Conservation (phyloP, 2,329 filamentous ascomycete species). For the Aspergillus ruber region DNA sequence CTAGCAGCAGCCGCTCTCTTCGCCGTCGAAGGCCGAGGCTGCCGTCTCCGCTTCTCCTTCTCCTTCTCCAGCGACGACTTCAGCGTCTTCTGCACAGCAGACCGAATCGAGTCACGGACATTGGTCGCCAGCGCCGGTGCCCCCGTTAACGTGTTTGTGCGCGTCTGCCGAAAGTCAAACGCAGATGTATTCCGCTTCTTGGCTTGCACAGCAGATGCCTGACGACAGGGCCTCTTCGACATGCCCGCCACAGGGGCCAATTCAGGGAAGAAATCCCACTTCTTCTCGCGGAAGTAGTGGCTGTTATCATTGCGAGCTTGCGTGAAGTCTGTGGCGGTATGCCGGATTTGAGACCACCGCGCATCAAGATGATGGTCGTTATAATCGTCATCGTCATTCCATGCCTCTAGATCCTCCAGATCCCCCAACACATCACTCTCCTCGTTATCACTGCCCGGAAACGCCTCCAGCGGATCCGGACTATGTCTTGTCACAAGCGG, state of each 20-base stretch:
- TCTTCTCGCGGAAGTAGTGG: constrained; percentile 36
- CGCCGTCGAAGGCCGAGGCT: constrained; percentile 9
- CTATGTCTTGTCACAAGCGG: background rate
- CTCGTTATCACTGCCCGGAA: background rate
- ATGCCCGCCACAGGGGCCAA: constrained; percentile 25
- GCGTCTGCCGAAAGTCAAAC: constrained; percentile 13
- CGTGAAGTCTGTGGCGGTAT: background rate
- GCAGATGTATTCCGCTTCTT: constrained; percentile 2
- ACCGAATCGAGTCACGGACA: constrained; percentile 28
- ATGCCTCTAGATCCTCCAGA: background rate
- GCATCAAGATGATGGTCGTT: constrained; percentile 6
- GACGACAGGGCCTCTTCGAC: constrained; percentile 2
- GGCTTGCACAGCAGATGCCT: background rate
- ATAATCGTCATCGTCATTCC: background rate
- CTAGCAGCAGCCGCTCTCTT: constrained; percentile 1
- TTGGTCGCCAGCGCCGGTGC: background rate
- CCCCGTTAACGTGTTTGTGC: constrained; percentile 14
- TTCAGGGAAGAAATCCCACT: constrained; percentile 37
- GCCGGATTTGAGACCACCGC: background rate
- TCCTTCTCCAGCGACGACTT: constrained; percentile 11
- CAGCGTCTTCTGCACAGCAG: constrained; percentile 27
- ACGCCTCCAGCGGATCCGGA: background rate
- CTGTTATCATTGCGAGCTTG: constrained; percentile 18
- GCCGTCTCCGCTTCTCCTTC: constrained; percentile 7
- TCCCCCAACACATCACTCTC: background rate